Base-by-base conservation (phyloP, 2,329 filamentous ascomycete species). In the Xenosphaeropsis pyriputrescens region DNA sequence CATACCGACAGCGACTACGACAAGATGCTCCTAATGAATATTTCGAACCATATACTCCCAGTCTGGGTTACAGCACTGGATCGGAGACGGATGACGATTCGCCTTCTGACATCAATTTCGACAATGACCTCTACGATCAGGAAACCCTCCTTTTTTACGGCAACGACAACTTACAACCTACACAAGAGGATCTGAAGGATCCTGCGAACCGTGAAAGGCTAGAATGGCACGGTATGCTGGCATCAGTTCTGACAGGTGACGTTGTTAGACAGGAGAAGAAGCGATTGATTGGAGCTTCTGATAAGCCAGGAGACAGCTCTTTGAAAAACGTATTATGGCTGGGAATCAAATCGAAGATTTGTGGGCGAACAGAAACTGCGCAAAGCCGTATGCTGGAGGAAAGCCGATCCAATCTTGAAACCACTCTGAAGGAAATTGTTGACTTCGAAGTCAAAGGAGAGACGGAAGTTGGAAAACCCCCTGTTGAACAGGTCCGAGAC, bases 241-340 rank as follows among this genome's bases (percentile, higher is more conserved):
- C 89, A 42, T 93, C 89, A 12, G 91, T 98, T 4, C 64, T 98
- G 47, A 95, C 88, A 1, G 91, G 91, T 46, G 91, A 98, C 57
- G 91, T 98, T 7, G 89, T 98, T 41, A 85, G 85, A 51, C 91
- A 98, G 58, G 91, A 98, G 62, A 98, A 98, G 68, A 93, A 94
- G 58, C 77, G 91, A 33, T 60, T 98, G 51, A 91, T 93, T 47
- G 88, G 85, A 34, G 79, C 84, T 4, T 66, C 68, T 11, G 75
- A 79, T 38, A 66, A 69, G 47, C 63, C 70, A 42, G 69, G 67
- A 39, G 72, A 72, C 45, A 67, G 72, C 35, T 82, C 85, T 34
- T 75, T 86, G 45, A 81, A 82, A 51, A 73, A 75, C 22, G 73
- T 79, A 40, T 82, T 96, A 15, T 98, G 91, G 88, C 64, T 95